Percentiles rank a stretch among this genome's conserved stretches.
phyloP scores from a whole-genome alignment of 257 asterid genomes.

The Fraxinus pennsylvanica region DNA sequence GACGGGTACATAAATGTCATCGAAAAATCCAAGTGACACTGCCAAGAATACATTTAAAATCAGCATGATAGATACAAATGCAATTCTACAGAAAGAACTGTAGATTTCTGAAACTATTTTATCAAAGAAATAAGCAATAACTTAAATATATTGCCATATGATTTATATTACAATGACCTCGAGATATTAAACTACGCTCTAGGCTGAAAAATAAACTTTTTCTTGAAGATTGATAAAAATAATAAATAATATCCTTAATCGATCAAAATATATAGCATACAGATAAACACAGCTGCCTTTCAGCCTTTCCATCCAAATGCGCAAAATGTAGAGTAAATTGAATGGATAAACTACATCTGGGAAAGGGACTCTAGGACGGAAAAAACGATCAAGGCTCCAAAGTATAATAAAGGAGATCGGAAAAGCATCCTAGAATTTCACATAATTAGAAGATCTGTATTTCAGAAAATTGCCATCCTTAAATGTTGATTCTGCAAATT shows the following conservation, averaged over 20 bases:
- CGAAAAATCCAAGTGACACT: constrained; percentile 89
- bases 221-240: neutral
- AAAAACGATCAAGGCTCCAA: neutral
- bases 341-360: neutral
- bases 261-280: neutral
- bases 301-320: neutral
- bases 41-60: constrained; percentile 28
- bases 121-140: neutral
- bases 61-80: constrained; percentile 8
- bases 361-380: neutral
- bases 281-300: neutral
- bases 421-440: neutral
- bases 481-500: neutral
- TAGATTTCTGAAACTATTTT: neutral
- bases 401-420: neutral
- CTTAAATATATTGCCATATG: neutral
- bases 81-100: neutral
- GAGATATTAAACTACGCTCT: neutral
- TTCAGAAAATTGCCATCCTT: neutral
- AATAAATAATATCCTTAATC: neutral
- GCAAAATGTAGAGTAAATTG: neutral
- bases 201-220: neutral
- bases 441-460: neutral
- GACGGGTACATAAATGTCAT: constrained; percentile 59
- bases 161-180: neutral